A percentile compares a stretch with the other conserved stretches of the same genome.
phyloP scores from a whole-genome alignment of 2,329 filamentous ascomycete species.

The Rutstroemia sydowiana region DNA sequence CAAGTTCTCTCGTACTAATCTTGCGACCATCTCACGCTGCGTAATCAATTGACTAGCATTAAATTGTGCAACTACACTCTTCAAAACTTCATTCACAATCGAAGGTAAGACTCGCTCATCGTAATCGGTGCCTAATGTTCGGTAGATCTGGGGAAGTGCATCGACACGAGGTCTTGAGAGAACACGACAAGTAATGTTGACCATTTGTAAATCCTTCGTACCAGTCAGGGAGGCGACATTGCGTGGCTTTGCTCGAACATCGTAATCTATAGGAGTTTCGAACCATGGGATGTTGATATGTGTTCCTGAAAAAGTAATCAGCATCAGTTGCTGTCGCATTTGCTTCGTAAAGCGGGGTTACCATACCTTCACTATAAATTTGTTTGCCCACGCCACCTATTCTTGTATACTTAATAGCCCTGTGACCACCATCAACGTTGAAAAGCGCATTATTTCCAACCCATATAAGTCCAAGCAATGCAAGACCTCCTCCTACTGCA shows the following conservation, averaged over 20 bases:
- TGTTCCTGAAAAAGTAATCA: slow-evolving; percentile 54
- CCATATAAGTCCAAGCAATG: slow-evolving; percentile 47
- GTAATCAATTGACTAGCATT: slow-evolving; percentile 98
- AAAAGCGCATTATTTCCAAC: slow-evolving; percentile 54
- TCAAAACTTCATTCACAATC: slow-evolving; percentile 97
- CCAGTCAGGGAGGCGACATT: slow-evolving; percentile 95
- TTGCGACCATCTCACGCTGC: slow-evolving; percentile 93
- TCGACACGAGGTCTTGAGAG: slow-evolving; percentile 83
- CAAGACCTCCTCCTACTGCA: slow-evolving; percentile 44
- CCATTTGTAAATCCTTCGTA: slow-evolving; percentile 99
- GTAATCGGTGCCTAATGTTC: slow-evolving; percentile 90
- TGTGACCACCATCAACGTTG: slow-evolving; percentile 94
- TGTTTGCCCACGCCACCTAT: slow-evolving; percentile 89
- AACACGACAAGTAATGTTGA: slow-evolving; percentile 99
- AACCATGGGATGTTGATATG: slow-evolving; percentile 95
- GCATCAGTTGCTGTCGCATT: slow-evolving; percentile 13
- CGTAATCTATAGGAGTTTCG: slow-evolving; percentile 93
- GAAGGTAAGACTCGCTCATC: slow-evolving; percentile 94
- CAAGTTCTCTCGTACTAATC: slow-evolving; percentile 86
- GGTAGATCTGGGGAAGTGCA: slow-evolving; percentile 92
- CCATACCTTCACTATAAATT: slow-evolving; percentile 85
- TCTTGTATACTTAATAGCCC: slow-evolving; percentile 96
- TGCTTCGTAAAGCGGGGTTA: not conserved
- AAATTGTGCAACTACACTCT: slow-evolving; percentile 98
- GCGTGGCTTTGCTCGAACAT: slow-evolving; percentile 94